A percentile compares a stretch with the other conserved stretches of the same genome.
Conservation (phyloP, 2,329 filamentous ascomycete species). For the Cylindrodendrum hubeiense region DNA sequence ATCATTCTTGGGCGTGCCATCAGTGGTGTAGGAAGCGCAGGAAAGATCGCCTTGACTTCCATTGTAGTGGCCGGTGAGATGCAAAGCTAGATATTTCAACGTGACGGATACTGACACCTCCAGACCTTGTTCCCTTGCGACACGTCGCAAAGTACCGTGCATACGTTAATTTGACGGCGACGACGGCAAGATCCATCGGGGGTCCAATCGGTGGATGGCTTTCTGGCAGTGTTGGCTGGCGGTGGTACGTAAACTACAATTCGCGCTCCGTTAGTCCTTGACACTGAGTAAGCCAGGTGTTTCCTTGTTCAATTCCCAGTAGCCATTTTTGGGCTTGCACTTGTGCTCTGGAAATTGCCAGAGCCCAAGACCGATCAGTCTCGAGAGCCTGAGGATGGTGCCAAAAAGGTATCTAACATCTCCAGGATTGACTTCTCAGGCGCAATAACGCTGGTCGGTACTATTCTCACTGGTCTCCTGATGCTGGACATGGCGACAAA, state of each 20-base stretch:
- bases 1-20: constrained; percentile 14
- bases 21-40: constrained; percentile 17
- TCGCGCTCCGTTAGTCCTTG: too few relatives aligned
- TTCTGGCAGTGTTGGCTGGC: constrained; percentile 18
- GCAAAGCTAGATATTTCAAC: too few relatives aligned
- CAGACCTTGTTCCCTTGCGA: constrained; percentile 5
- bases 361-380: neutral
- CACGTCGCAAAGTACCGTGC: constrained; percentile 9
- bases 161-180: constrained; percentile 18
- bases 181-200: constrained; percentile 11
- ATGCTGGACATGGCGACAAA: neutral
- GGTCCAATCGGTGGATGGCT: constrained; percentile 21
- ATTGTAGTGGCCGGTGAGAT: constrained; percentile 20
- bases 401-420: neutral
- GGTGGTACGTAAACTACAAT: constrained; percentile 12
- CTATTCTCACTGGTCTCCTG: constrained; percentile 4
- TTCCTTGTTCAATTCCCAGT: constrained; percentile 15
- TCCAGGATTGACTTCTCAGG: constrained; percentile 12
- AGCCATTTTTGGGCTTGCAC: neutral
- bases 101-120: neutral
- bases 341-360: constrained; percentile 13
- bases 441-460: constrained; percentile 4
- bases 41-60: constrained; percentile 16
- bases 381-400: neutral
- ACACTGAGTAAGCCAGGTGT: neutral